A percentile compares a stretch with the other conserved stretches of the same genome.
phyloP scores from a whole-genome alignment of 2,329 filamentous ascomycete genomes.

The Penicillium sp. region DNA sequence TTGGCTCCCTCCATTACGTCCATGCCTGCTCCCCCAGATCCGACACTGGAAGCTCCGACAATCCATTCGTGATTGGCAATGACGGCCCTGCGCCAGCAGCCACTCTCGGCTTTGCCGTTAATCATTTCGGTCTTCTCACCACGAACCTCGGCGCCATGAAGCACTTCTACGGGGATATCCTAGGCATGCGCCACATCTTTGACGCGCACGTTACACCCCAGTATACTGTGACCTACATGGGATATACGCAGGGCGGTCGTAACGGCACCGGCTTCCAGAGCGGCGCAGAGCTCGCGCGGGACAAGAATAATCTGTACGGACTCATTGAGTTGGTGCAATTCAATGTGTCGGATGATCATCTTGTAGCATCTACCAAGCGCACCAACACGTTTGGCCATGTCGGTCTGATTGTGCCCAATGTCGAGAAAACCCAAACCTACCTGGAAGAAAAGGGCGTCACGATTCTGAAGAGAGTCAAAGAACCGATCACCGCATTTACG shows the following conservation, averaged over 20 bases:
- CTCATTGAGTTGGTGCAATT: slow-evolving; percentile 34
- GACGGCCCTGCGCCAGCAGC: slow-evolving; percentile 30
- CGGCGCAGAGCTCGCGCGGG: slow-evolving; percentile 29
- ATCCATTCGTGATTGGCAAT: slow-evolving; percentile 7
- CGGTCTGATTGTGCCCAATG: slow-evolving; percentile 38
- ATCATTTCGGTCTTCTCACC: slow-evolving; percentile 36
- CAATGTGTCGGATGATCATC: slow-evolving; percentile 17
- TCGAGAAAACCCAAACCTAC: slow-evolving; percentile 25
- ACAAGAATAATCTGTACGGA: slow-evolving; percentile 27
- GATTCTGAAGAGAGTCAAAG: slow-evolving; percentile 4
- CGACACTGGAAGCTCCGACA: neutral
- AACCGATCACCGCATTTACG: slow-evolving; percentile 1
- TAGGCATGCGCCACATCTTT: slow-evolving; percentile 33
- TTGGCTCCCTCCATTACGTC: neutral
- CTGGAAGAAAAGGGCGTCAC: slow-evolving; percentile 1
- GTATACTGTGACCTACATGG: slow-evolving; percentile 38
- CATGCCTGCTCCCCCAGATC: slow-evolving; percentile 1
- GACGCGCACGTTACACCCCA: slow-evolving; percentile 21
- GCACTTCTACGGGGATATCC: slow-evolving; percentile 35
- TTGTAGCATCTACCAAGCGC: slow-evolving; percentile 19
- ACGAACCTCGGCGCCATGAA: slow-evolving; percentile 30
- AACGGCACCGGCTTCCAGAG: slow-evolving; percentile 42
- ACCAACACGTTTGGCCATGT: slow-evolving; percentile 37
- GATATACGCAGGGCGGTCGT: slow-evolving; percentile 37
- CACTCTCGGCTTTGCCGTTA: slow-evolving; percentile 37